These are phyloP conservation scores for Avena eriantha DNA, from an alignment of 176 grass and related monocot genomes.

Conservation along the genomic window DNA sequence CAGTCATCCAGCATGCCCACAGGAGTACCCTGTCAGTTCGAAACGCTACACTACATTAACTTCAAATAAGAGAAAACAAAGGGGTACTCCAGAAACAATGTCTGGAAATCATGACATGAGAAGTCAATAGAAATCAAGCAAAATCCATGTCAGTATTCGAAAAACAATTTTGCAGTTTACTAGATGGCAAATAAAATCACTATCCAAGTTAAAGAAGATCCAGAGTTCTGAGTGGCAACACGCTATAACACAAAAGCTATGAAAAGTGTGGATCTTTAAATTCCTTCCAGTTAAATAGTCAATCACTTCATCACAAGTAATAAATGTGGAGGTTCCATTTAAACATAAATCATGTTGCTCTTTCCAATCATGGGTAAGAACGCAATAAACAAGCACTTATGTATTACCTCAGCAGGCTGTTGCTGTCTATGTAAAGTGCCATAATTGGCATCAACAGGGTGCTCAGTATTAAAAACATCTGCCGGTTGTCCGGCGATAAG, in stretches of 20 bases:
- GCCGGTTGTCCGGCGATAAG: constrained; percentile 93
- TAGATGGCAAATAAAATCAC: constrained; percentile 6
- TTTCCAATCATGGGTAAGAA: background rate
- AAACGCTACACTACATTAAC: background rate
- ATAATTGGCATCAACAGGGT: constrained; percentile 45
- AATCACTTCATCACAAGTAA: background rate
- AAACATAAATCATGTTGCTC: background rate
- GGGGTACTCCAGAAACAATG: background rate
- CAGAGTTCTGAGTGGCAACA: background rate
- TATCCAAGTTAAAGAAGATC: constrained; percentile 5
- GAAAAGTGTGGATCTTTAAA: background rate
- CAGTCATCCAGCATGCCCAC: constrained; percentile 83
- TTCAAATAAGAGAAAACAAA: background rate
- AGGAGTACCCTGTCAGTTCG: constrained; percentile 38
- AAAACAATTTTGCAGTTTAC: background rate
- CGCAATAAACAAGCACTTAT: background rate
- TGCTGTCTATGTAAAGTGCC: constrained; percentile 41
- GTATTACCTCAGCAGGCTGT: constrained; percentile 66
- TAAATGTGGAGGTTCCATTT: constrained; percentile 12
- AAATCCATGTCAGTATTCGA: background rate
- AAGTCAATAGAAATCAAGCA: background rate
- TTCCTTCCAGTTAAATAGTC: constrained; percentile 25
- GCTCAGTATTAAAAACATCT: constrained; percentile 78
- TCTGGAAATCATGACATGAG: background rate
- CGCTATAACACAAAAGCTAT: background rate